These are phyloP conservation scores for Melanomma pulvis-pyrius DNA, from an alignment of 495 filamentous ascomycete genomes.

Conservation along the genomic window DNA sequence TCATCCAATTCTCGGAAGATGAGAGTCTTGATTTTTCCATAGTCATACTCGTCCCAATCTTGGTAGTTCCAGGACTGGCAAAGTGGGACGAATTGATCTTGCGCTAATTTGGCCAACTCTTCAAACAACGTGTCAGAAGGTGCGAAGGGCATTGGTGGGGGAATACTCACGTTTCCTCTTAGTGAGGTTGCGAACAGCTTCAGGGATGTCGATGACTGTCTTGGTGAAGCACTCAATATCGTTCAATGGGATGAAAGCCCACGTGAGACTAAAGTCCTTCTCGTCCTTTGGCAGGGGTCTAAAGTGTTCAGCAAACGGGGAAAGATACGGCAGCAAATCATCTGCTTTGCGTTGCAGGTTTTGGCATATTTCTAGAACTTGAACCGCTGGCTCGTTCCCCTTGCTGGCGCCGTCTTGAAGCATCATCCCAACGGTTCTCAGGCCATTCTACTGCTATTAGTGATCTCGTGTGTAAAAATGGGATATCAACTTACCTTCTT, in stretches of 20 bases:
- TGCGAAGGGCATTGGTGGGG: not conserved
- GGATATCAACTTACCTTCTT: conserved; percentile 53
- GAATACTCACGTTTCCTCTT: conserved; percentile 35
- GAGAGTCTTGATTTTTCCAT: conserved; percentile 75
- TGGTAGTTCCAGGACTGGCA: conserved; percentile 69
- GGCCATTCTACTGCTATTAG: conserved; percentile 62
- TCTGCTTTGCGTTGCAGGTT: conserved; percentile 67
- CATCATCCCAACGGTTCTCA: conserved; percentile 78
- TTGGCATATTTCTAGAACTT: conserved; percentile 74
- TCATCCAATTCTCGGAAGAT: conserved; percentile 72
- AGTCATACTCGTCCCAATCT: conserved; percentile 86
- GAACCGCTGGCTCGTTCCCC: conserved; percentile 64
- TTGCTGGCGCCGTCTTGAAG: conserved; percentile 70
- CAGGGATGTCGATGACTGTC: conserved; percentile 63
- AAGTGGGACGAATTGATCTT: conserved; percentile 65
- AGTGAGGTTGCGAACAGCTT: conserved; percentile 19
- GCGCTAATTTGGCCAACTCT: conserved; percentile 51
- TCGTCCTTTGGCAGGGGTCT: conserved; percentile 56
- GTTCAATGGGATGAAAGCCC: conserved; percentile 63
- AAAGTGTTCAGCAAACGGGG: conserved; percentile 63
- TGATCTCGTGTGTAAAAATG: not conserved
- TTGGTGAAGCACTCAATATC: conserved; percentile 84
- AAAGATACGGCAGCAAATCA: conserved; percentile 78
- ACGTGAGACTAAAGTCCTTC: conserved; percentile 63
- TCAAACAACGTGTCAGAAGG: conserved; percentile 21